Evolutionary conservation across 2,329 filamentous ascomycete genomes (phyloP).

Genomic region (Ilyonectria sp.): DNA sequence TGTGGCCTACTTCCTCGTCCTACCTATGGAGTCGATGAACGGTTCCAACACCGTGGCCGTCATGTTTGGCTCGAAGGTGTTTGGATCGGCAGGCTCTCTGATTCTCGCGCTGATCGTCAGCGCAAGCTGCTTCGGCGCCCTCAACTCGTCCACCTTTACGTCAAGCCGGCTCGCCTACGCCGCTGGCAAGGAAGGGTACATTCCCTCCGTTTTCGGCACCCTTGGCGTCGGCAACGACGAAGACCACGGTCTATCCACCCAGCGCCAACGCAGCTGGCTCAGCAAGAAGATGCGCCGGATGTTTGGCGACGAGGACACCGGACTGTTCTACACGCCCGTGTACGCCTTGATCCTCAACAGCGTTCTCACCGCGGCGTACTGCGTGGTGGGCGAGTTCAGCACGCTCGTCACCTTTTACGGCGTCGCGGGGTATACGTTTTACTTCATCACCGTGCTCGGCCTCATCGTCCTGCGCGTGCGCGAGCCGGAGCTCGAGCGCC

Average conservation of each 20-base stretch:
- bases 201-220: slow-evolving; percentile 86
- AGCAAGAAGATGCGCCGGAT: slow-evolving; percentile 72
- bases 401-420: slow-evolving; percentile 97
- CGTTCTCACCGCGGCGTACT: slow-evolving; percentile 80
- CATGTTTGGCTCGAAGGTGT: slow-evolving; percentile 90
- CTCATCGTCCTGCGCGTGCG: slow-evolving; percentile 90
- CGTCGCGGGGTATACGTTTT: slow-evolving; percentile 96
- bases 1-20: slow-evolving; percentile 92
- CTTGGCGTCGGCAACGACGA: slow-evolving; percentile 77
- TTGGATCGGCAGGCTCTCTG: slow-evolving; percentile 86
- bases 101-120: slow-evolving; percentile 91
- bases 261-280: slow-evolving; percentile 69
- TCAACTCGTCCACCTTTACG: slow-evolving; percentile 96
- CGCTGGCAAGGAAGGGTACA: slow-evolving; percentile 94
- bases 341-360: slow-evolving; percentile 90
- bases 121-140: slow-evolving; percentile 92
- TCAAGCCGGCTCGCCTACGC: slow-evolving; percentile 93
- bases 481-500: slow-evolving; percentile 89
- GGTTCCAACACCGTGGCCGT: slow-evolving; percentile 96
- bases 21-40: slow-evolving; percentile 85
- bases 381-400: slow-evolving; percentile 89
- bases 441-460: slow-evolving; percentile 94
- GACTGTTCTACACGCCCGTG: slow-evolving; percentile 94
- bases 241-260: slow-evolving; percentile 59
- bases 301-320: slow-evolving; percentile 82